Conservation (phyloP, 106 monocot genomes). For the Platanthera zijinensis region DNA sequence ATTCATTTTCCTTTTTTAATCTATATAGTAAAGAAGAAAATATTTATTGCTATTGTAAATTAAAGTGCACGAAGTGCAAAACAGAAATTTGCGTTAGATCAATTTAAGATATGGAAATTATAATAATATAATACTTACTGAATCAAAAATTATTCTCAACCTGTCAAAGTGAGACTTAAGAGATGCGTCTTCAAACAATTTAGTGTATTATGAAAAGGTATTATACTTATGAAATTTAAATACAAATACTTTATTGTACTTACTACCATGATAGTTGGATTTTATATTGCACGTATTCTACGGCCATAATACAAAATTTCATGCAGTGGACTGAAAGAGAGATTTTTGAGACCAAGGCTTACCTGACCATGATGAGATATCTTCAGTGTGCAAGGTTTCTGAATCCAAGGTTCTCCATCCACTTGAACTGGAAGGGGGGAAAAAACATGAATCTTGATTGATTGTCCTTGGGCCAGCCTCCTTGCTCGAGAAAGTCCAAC, state of each 20-base stretch:
- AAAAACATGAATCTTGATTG: conserved; percentile 57
- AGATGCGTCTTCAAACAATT: neutral
- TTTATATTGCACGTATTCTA: neutral
- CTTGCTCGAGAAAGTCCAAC: conserved; percentile 77
- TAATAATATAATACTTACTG: neutral
- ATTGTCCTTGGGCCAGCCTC: conserved; percentile 70
- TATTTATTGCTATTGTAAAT: no score
- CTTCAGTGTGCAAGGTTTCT: conserved; percentile 46
- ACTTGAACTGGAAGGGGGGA: conserved; percentile 72
- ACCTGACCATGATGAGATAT: conserved; percentile 84
- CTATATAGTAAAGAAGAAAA: no score
- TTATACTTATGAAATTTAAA: neutral
- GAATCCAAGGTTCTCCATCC: conserved; percentile 87
- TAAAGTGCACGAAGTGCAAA: no score
- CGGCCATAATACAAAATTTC: neutral
- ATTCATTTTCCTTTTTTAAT: no score
- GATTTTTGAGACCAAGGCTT: neutral
- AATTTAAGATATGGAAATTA: neutral
- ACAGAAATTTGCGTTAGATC: neutral
- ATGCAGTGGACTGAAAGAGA: neutral
- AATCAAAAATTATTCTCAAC: neutral
- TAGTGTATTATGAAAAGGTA: neutral
- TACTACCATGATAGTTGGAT: neutral
- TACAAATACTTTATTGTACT: neutral
- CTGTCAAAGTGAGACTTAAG: neutral